Base-by-base conservation (phyloP, 495 filamentous ascomycete genomes). In the Chaetomium cochliodes region DNA sequence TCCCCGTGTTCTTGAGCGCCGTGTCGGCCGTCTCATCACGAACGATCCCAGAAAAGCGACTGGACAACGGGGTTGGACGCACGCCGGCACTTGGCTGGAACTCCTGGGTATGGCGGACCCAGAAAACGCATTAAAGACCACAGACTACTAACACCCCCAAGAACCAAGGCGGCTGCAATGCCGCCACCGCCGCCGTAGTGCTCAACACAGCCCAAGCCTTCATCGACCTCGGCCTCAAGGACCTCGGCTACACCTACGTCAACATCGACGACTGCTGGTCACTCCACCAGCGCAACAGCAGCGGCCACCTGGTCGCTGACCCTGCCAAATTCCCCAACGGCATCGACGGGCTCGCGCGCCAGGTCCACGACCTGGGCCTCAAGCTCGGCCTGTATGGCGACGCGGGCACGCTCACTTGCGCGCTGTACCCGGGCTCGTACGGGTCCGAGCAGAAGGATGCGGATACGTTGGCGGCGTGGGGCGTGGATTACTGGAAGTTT, bases 251-350 rank as follows among this genome's bases (percentile, higher is more conserved):
- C 33, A 12, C 7, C 6, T 56, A 56, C 53, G 26, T 56, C 53
- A 56, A 56, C 53, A 56, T 56, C 16, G 53, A 56, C 30, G 53
- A 56, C 33, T 56, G 53, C 53, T 56, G 53, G 53, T 20, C 26
- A 8, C 3, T 3, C 49, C 7, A 26, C 1, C 1, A 52, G 22
- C 49, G 49, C 23, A 18, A 52, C 25, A 28, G 20, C 20, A 54
- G 11, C 28, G 12, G 16, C 5, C 12, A 52, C 11, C 20, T 56
- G 1, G n/a, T 56, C n/a, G 22, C 53, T 0, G 53, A 56, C n/a
- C n/a, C 28, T 0, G 28, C 18, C 28, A 20, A 23, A 2, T 56
- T 30, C 26, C 53, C 53, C 18, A 20, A 41, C 5, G 53, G 53
- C 6, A 56, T 56, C 53, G 25, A 23, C 26, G 26, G 26, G n/a